A percentile compares a stretch with the other conserved stretches of the same genome.
phyloP scores from a whole-genome alignment of 2,329 filamentous ascomycete genomes.

The Calonectria pseudoturangicola region DNA sequence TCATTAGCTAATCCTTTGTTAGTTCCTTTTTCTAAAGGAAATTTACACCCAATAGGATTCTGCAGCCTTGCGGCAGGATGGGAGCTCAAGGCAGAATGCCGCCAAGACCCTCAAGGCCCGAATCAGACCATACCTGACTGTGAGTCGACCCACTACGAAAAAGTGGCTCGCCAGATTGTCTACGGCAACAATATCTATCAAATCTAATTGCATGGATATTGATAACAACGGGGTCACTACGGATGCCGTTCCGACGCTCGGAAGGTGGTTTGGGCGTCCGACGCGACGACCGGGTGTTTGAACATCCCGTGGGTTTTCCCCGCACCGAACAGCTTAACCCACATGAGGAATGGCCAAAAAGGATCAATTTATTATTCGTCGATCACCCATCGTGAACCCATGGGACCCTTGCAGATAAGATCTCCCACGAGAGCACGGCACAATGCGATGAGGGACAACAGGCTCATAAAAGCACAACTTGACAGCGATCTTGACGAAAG shows the following conservation, averaged over 20 bases:
- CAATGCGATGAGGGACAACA: not conserved
- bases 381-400: not conserved
- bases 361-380: slow-evolving; percentile 14
- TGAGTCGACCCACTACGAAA: not conserved
- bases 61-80: not conserved
- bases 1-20: not conserved
- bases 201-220: not conserved
- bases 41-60: slow-evolving; percentile 15
- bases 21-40: not conserved
- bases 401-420: slow-evolving; percentile 14
- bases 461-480: slow-evolving; percentile 11
- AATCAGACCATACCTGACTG: not conserved
- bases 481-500: not conserved
- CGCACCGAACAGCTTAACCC: not conserved
- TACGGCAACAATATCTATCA: not conserved
- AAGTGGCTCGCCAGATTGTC: not conserved
- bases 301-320: slow-evolving; percentile 5
- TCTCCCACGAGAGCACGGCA: no score
- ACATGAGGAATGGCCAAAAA: not conserved
- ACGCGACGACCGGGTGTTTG: not conserved
- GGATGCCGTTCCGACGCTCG: not conserved
- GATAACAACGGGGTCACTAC: not conserved
- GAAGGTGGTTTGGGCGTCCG: not conserved
- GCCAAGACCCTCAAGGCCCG: not conserved
- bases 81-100: not conserved